A percentile compares a stretch with the other conserved stretches of the same genome.
These are phyloP conservation scores for Trypanosoma mega DNA, from an alignment of 208 protist species.

Conservation along the genomic window DNA sequence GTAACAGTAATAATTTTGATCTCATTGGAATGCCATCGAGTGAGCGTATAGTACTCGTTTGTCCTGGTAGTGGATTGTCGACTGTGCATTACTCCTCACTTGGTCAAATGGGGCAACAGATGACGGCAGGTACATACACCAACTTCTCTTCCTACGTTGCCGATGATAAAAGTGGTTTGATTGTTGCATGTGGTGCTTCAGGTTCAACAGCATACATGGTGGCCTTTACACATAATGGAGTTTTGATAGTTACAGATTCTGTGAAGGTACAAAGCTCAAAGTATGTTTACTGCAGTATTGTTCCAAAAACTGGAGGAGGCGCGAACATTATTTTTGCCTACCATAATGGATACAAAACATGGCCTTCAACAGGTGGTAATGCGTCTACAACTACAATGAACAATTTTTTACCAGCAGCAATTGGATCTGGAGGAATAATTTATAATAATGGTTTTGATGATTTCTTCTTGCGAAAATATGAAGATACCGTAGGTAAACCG, in stretches of 20 bases:
- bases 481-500: neutral
- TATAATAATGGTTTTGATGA: constrained; percentile 1
- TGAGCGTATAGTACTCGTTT: constrained; percentile 16
- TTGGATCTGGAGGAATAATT: constrained; percentile 13
- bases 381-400: neutral
- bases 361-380: constrained; percentile 2
- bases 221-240: neutral
- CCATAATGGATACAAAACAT: constrained; percentile 10
- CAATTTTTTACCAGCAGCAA: constrained; percentile 9
- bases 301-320: neutral
- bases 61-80: neutral
- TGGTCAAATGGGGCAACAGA: neutral
- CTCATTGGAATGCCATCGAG: constrained; percentile 1
- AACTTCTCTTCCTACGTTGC: constrained; percentile 10
- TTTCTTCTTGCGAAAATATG: constrained; percentile 17
- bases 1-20: constrained; percentile 7
- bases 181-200: constrained; percentile 11
- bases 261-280: neutral
- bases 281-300: constrained; percentile 14
- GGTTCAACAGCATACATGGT: constrained; percentile 15
- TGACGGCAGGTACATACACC: neutral
- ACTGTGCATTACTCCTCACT: constrained; percentile 2
- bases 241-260: neutral
- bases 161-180: constrained; percentile 11
- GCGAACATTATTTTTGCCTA: constrained; percentile 13